These are phyloP conservation scores for Aspergillus ellipticus DNA, from an alignment of 495 filamentous ascomycete genomes.

Conservation along the genomic window DNA sequence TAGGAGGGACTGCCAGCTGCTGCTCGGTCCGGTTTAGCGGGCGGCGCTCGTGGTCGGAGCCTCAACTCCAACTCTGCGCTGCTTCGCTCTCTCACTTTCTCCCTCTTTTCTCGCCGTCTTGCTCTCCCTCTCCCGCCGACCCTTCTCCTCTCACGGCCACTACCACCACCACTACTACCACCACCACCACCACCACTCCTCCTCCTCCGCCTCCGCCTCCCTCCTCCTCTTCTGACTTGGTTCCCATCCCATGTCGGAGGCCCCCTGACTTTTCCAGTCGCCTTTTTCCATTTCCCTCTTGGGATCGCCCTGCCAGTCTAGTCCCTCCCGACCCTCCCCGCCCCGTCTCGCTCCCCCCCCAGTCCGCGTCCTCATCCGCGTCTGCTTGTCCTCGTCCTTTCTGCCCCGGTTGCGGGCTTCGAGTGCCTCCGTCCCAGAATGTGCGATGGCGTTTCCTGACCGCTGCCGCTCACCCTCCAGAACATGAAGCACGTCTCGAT, in stretches of 20 bases:
- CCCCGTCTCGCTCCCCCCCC: neutral
- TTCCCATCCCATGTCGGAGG: neutral
- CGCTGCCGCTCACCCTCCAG: constrained; percentile 19
- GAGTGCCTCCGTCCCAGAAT: constrained; percentile 12
- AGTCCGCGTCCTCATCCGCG: too few species aligned
- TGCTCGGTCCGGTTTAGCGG: constrained; percentile 16
- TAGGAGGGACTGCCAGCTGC: neutral
- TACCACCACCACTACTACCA: neutral
- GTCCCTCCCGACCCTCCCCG: neutral
- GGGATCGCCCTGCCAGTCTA: neutral
- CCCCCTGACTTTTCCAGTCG: neutral
- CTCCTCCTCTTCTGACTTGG: too few species aligned
- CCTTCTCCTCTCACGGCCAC: neutral
- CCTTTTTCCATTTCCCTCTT: neutral
- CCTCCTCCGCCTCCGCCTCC: neutral
- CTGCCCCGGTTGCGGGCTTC: constrained; percentile 2
- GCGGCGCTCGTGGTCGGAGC: constrained; percentile 13
- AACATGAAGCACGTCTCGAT: constrained; percentile 23
- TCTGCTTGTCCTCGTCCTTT: constrained; percentile 4
- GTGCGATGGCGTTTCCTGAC: constrained; percentile 27
- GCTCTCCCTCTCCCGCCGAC: neutral
- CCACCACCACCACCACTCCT: neutral
- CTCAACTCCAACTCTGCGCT: constrained; percentile 12
- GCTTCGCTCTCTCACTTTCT: constrained; percentile 4
- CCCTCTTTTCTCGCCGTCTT: too few species aligned